These are phyloP conservation scores for Kazachstania sp. DNA, from an alignment of 1,139 yeast species.

Conservation along the genomic window DNA sequence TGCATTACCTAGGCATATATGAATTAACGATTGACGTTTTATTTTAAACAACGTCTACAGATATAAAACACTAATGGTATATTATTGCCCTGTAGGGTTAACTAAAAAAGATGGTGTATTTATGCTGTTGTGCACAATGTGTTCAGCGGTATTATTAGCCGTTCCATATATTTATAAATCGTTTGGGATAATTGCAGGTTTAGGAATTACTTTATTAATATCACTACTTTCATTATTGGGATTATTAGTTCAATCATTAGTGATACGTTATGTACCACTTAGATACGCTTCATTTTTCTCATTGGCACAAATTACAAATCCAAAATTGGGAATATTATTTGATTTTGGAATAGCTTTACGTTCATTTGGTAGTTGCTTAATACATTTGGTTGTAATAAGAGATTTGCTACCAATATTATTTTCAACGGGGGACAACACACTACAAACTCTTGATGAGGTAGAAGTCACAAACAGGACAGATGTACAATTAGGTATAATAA, in stretches of 20 bases:
- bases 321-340: slow-evolving; percentile 74
- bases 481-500: slow-evolving; percentile 54
- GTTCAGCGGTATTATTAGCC: slow-evolving; percentile 84
- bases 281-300: slow-evolving; percentile 78
- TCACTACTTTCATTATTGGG: slow-evolving; percentile 21
- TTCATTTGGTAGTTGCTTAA: slow-evolving; percentile 69
- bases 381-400: slow-evolving; percentile 66
- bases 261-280: slow-evolving; percentile 46
- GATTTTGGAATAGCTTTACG: slow-evolving; percentile 89
- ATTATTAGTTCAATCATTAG: slow-evolving; percentile 23
- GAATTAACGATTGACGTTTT: neutral
- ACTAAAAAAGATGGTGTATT: neutral
- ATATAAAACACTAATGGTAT: neutral
- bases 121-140: slow-evolving; percentile 45
- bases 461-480: slow-evolving; percentile 21
- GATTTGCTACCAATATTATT: slow-evolving; percentile 62
- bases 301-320: slow-evolving; percentile 68
- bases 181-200: slow-evolving; percentile 67
- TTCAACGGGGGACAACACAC: slow-evolving; percentile 9
- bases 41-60: neutral
- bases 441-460: too few species aligned
- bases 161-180: slow-evolving; percentile 83
- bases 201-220: slow-evolving; percentile 51
- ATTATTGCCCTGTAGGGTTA: neutral
- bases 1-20: neutral